phyloP scores from a whole-genome alignment of 2,329 filamentous ascomycete genomes.

The Diplodia corticola region DNA sequence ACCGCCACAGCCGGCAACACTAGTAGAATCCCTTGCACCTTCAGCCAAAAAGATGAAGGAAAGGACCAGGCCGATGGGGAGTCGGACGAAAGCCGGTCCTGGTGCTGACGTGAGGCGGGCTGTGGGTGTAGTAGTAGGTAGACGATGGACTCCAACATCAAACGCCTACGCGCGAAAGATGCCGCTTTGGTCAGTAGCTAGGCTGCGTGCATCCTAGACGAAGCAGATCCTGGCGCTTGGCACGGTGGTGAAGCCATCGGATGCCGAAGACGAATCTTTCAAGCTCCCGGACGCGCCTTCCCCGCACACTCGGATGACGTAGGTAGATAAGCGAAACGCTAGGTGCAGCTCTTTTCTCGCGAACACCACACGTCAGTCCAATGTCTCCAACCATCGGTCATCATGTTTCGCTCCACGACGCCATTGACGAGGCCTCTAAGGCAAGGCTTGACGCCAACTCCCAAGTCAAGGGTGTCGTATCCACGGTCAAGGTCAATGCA shows the following conservation, averaged over 20 bases:
- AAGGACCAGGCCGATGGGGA: neutral
- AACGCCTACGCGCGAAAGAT: neutral
- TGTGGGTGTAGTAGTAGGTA: neutral
- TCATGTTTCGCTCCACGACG: constrained; percentile 36
- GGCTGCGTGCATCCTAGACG: neutral
- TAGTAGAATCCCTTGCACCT: neutral
- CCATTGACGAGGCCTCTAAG: constrained; percentile 30
- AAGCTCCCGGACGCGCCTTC: neutral
- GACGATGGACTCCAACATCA: neutral
- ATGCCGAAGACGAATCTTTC: no score
- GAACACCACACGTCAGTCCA: no score
- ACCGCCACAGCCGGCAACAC: constrained; percentile 1
- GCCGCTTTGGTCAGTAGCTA: neutral
- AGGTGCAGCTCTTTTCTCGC: no score
- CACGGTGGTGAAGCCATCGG: neutral
- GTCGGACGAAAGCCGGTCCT: neutral
- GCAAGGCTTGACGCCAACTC: constrained; percentile 22
- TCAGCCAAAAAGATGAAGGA: neutral
- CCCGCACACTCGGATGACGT: neutral
- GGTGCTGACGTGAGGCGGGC: neutral
- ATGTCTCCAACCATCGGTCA: neutral
- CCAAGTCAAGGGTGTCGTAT: constrained; percentile 30
- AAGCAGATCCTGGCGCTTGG: neutral
- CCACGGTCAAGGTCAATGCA: constrained; percentile 32
- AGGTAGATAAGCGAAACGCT: no score